phyloP scores from a whole-genome alignment of 139 green algal species.

The Ulvella scutata region DNA sequence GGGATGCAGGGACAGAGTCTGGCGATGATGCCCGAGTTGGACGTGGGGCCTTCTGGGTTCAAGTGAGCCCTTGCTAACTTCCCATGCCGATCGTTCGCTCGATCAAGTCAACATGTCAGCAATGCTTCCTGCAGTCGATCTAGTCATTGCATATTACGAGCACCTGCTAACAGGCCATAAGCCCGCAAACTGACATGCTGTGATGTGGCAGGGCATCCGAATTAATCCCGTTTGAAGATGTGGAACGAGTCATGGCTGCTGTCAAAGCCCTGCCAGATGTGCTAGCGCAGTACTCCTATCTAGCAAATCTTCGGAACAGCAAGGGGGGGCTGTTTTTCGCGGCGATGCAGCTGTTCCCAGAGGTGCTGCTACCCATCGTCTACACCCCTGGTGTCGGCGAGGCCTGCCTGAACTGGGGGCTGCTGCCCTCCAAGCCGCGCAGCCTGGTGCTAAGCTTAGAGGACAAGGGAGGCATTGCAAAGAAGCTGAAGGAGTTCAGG shows the following conservation, averaged over 20 bases:
- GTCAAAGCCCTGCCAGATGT: not conserved
- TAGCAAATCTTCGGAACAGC: not conserved
- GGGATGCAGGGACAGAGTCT: too few species aligned
- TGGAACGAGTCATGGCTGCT: not conserved
- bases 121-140: not conserved
- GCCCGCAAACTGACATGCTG: not conserved
- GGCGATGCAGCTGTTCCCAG: conserved; percentile 10
- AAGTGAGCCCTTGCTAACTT: not conserved
- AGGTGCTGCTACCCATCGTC: conserved; percentile 22
- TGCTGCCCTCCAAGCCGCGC: conserved; percentile 8
- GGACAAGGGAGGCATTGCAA: not conserved
- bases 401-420: conserved; percentile 31
- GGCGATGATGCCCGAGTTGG: not conserved
- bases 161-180: not conserved
- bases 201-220: not conserved
- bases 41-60: not conserved
- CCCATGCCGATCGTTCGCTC: not conserved
- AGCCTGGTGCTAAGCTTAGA: conserved; percentile 15
- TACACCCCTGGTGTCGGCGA: conserved; percentile 60
- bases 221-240: not conserved
- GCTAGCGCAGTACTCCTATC: not conserved
- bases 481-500: conserved; percentile 9
- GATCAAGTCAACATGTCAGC: too few species aligned
- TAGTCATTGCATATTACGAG: not conserved
- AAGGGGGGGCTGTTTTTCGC: conserved; percentile 10